phyloP scores from a whole-genome alignment of 805 yeast genomes.

The Zygosaccharomyces lentus region DNA sequence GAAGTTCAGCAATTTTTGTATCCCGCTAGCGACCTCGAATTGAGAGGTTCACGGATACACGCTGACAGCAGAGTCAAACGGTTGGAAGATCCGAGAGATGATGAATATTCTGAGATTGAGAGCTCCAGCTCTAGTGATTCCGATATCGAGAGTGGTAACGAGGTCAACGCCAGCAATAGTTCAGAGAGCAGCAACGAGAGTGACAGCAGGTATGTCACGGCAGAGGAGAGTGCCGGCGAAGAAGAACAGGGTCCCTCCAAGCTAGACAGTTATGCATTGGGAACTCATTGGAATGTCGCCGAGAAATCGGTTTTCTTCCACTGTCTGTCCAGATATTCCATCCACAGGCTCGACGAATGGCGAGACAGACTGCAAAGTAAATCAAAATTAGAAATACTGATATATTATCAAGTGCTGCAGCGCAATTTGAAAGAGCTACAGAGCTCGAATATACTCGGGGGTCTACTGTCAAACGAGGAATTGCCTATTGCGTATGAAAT shows the following conservation, averaged over 20 bases:
- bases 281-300: constrained; percentile 26
- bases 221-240: constrained; percentile 8
- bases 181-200: constrained; percentile 8
- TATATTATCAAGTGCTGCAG: constrained; percentile 25
- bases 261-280: constrained; percentile 12
- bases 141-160: constrained; percentile 11
- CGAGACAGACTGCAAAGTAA: constrained; percentile 17
- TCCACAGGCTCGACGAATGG: constrained; percentile 35
- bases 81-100: constrained; percentile 8
- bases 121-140: constrained; percentile 4
- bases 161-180: constrained; percentile 13
- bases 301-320: constrained; percentile 34
- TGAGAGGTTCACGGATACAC: constrained; percentile 20
- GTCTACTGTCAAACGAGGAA: constrained; percentile 21
- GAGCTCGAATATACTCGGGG: constrained; percentile 14
- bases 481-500: constrained; percentile 35
- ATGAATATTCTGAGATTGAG: not conserved
- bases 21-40: constrained; percentile 15
- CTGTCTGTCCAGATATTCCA: constrained; percentile 28
- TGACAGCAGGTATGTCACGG: constrained; percentile 6
- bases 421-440: constrained; percentile 19
- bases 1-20: constrained; percentile 21
- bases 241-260: constrained; percentile 1
- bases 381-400: constrained; percentile 28
- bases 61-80: constrained; percentile 16